A percentile compares a stretch with the other conserved stretches of the same genome.
These are phyloP conservation scores for Agaricus blazei DNA, from an alignment of 768 basidiomycete species.

Conservation along the genomic window DNA sequence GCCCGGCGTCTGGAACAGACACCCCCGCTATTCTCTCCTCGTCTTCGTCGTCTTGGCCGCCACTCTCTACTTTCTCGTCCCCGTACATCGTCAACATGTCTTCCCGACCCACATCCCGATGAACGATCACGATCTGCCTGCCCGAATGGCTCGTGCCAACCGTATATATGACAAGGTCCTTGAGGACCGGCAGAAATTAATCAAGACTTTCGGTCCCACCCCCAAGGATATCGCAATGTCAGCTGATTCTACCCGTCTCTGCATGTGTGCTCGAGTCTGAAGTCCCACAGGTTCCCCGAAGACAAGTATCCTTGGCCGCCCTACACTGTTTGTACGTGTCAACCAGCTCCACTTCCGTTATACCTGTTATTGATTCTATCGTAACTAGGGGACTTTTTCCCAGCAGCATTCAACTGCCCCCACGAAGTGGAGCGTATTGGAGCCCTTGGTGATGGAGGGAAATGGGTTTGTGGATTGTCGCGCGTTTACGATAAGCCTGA, in stretches of 20 bases:
- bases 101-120: constrained; percentile 16
- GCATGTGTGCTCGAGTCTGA: neutral
- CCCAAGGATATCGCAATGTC: constrained; percentile 43
- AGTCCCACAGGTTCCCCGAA: constrained; percentile 42
- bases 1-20: constrained; percentile 32
- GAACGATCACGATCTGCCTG: constrained; percentile 29
- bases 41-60: constrained; percentile 34
- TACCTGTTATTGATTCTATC: neutral
- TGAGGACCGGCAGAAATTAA: constrained; percentile 37
- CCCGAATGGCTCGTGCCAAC: constrained; percentile 37
- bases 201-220: constrained; percentile 49
- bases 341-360: neutral
- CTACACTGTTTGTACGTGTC: constrained; percentile 50
- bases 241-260: constrained; percentile 13
- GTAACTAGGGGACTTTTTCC: constrained; percentile 48
- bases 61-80: constrained; percentile 44
- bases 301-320: constrained; percentile 49
- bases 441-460: constrained; percentile 61
- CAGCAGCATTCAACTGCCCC: constrained; percentile 47
- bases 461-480: constrained; percentile 65
- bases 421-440: constrained; percentile 45
- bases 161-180: constrained; percentile 41
- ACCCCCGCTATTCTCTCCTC: constrained; percentile 48
- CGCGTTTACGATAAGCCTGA: constrained; percentile 46
- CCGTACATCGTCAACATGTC: constrained; percentile 21